Percentiles rank a stretch among this genome's conserved stretches.
Conservation (phyloP, 345 rosid species). For the Melaleuca alternifolia region DNA sequence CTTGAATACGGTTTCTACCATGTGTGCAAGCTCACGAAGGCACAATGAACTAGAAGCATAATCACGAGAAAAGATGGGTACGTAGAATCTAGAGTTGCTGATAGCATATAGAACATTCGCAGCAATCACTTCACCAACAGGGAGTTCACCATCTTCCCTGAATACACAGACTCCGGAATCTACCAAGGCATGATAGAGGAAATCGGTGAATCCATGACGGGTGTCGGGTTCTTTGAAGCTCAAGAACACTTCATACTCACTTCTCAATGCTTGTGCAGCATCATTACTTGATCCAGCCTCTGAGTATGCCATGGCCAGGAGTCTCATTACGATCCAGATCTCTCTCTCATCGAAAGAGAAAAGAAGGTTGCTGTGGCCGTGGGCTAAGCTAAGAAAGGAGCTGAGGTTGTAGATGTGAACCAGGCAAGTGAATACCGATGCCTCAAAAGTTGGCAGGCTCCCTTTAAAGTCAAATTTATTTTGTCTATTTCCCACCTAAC, state of each 20-base stretch:
- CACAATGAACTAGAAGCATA: neutral
- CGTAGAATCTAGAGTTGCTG: neutral
- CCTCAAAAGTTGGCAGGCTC: too few species aligned
- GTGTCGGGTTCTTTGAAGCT: neutral
- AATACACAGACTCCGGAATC: neutral
- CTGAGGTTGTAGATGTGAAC: too few species aligned
- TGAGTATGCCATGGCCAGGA: neutral
- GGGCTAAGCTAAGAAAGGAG: too few species aligned
- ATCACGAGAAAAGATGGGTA: neutral
- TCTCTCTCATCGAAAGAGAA: neutral
- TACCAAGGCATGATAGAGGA: neutral
- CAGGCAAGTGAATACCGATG: too few species aligned
- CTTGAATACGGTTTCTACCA: neutral
- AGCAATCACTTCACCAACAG: neutral
- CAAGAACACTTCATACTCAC: neutral
- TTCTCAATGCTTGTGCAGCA: neutral
- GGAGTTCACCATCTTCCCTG: accelerated
- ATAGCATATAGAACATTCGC: accelerated
- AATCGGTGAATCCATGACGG: neutral
- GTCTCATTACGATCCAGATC: too few species aligned
- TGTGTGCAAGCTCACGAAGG: neutral
- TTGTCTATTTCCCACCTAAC: too few species aligned
- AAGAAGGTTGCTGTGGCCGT: too few species aligned
- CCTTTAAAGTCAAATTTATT: too few species aligned
- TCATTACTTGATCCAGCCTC: neutral